These are phyloP conservation scores for Trametes meyenii DNA, from an alignment of 768 basidiomycete genomes.

Conservation along the genomic window DNA sequence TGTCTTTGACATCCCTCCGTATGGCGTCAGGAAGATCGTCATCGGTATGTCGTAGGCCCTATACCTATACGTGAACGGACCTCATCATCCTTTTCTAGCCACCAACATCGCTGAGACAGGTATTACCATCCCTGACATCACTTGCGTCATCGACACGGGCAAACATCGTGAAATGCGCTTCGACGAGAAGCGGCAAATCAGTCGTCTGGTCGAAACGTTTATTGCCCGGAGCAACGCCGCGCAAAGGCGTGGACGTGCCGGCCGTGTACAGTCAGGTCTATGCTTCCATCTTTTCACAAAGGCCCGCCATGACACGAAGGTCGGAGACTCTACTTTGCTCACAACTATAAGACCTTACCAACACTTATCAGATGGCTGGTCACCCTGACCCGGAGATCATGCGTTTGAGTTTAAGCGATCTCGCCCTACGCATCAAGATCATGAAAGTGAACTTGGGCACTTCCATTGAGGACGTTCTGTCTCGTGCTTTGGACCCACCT, in stretches of 20 bases:
- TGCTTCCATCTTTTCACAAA: constrained; percentile 98
- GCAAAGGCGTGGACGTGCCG: constrained; percentile 87
- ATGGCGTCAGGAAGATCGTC: constrained; percentile 88
- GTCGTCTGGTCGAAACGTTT: constrained; percentile 88
- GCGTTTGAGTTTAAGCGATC: constrained; percentile 88
- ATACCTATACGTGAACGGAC: not conserved
- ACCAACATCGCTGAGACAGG: constrained; percentile 97
- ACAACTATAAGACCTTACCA: not conserved
- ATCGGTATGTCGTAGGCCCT: constrained; percentile 59
- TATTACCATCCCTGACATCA: constrained; percentile 97
- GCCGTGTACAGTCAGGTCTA: constrained; percentile 85
- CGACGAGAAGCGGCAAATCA: constrained; percentile 96
- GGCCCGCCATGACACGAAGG: constrained; percentile 79
- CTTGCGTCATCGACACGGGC: constrained; percentile 93
- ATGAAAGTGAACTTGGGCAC: constrained; percentile 85
- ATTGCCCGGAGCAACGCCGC: constrained; percentile 90
- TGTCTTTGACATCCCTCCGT: constrained; percentile 87
- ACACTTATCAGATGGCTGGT: constrained; percentile 69
- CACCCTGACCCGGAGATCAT: constrained; percentile 95
- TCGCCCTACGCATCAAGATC: constrained; percentile 90
- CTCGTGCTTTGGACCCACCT: constrained; percentile 89
- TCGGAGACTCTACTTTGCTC: constrained; percentile 26
- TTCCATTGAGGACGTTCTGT: constrained; percentile 89
- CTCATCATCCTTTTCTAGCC: constrained; percentile 43
- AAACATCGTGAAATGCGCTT: constrained; percentile 96